Evolutionary conservation across 805 yeast genomes (phyloP), one percentile per base, ranked within the genome.

Genomic region (Candida endomychidarum): DNA sequence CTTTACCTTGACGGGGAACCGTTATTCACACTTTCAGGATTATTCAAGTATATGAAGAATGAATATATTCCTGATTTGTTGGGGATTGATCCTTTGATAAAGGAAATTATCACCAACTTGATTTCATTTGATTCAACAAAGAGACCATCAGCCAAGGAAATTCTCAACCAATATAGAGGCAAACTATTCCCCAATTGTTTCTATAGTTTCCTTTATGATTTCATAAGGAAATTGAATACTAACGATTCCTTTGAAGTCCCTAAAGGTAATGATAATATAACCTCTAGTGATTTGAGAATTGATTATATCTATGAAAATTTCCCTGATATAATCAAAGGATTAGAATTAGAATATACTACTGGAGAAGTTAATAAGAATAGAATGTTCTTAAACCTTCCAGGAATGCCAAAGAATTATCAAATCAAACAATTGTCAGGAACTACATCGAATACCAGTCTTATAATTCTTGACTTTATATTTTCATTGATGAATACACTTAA

Each of bases 1-100:
- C 61, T 93, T 5, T 87, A 83, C 48, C 64, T 80, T 14, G 98
- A 93, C 48, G 97, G 97, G 0, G 74, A 85, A 12, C 86, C 97
- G 0, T 72, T 87, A 0, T 91, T 93, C 59, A 82, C 95, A 0
- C 71, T 93, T 9, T 81, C 98, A 0, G 96, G 90, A 54, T 66
- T 90, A 45, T 91, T 86, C 69, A 86, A 82, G 60, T 93, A 84
- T 60, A 82, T 82, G 52, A 77, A 76, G 43, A 75, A 80, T 2
- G 89, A 84, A 43, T 81, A 74, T 53, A 57, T 58, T 15, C 95
- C 96, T 0, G 80, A 80, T 41, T 58, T 86, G 34, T 70, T 74
- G 5, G 72, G 73, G 2, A 75, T 86, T 15, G 70, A 70, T 11
- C 80, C 81, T 47, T 46, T 53, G 0, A 68, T 87, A 2, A 71